These are phyloP conservation scores for Trypanosoma brucei DNA, from an alignment of 208 protist genomes.

Conservation along the genomic window DNA sequence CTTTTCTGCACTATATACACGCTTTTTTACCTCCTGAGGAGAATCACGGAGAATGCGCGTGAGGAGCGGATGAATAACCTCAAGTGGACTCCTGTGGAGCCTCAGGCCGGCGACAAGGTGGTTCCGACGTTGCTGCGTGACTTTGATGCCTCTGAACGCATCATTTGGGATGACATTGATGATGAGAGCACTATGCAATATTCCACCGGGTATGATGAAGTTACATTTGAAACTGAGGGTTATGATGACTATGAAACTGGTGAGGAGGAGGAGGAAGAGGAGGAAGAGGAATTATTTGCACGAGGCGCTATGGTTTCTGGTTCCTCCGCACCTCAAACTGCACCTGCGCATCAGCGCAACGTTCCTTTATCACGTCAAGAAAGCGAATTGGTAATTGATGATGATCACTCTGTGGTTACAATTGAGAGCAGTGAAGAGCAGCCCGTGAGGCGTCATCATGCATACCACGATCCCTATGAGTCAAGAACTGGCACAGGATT, in stretches of 20 bases:
- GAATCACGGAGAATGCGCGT: constrained; percentile 29
- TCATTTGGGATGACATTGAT: constrained; percentile 50
- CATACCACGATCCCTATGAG: neutral
- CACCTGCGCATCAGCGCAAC: neutral
- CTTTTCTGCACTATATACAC: constrained; percentile 65
- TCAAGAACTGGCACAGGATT: neutral
- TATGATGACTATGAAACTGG: constrained; percentile 46
- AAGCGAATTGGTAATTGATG: neutral
- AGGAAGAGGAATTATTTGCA: neutral
- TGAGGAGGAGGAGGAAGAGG: constrained; percentile 30
- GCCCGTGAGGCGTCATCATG: neutral
- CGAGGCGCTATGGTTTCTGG: neutral
- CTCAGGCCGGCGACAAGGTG: neutral
- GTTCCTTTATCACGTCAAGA: neutral
- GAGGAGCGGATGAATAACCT: constrained; percentile 26
- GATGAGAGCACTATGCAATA: constrained; percentile 27
- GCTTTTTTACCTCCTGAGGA: constrained; percentile 42
- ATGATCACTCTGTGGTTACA: neutral
- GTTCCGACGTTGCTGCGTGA: constrained; percentile 14
- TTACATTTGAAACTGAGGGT: constrained; percentile 11
- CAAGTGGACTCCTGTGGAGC: constrained; percentile 19
- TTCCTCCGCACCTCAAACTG: neutral
- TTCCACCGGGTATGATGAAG: constrained; percentile 25
- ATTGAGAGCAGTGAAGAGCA: neutral
- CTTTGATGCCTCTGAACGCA: constrained; percentile 1